These are phyloP conservation scores for Dimocarpus longan DNA, from an alignment of 345 rosid genomes.

Conservation along the genomic window DNA sequence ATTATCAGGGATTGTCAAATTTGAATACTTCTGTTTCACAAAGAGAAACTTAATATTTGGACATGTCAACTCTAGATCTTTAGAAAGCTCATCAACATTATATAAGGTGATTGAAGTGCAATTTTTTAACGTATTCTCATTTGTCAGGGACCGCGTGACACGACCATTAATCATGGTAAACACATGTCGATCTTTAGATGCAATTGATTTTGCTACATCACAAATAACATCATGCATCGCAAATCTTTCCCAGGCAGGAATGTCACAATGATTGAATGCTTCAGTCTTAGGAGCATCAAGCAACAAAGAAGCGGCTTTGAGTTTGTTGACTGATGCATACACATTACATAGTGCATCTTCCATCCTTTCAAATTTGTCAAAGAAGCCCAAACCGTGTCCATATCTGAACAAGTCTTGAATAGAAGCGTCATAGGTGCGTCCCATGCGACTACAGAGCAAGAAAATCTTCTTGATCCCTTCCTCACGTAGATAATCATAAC, in stretches of 20 bases:
- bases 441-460: constrained; percentile 19
- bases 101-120: constrained; percentile 2
- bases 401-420: constrained; percentile 15
- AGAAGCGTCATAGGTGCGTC: background rate
- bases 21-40: background rate
- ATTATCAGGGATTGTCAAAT: background rate
- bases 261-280: background rate
- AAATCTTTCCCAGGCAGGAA: background rate
- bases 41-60: constrained; percentile 22
- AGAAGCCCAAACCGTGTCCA: constrained; percentile 23
- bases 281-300: background rate
- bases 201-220: constrained; percentile 22
- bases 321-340: background rate
- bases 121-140: background rate
- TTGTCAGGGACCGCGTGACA: background rate
- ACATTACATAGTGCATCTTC: constrained; percentile 19
- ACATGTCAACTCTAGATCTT: background rate
- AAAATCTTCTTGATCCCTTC: background rate
- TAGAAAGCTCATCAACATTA: constrained; percentile 3
- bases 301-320: constrained; percentile 20
- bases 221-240: constrained; percentile 22
- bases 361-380: background rate
- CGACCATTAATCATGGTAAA: background rate
- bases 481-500: background rate
- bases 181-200: background rate